Evolutionary conservation across 2,329 filamentous ascomycete species (phyloP).

Genomic region (Nemania bipapillata): DNA sequence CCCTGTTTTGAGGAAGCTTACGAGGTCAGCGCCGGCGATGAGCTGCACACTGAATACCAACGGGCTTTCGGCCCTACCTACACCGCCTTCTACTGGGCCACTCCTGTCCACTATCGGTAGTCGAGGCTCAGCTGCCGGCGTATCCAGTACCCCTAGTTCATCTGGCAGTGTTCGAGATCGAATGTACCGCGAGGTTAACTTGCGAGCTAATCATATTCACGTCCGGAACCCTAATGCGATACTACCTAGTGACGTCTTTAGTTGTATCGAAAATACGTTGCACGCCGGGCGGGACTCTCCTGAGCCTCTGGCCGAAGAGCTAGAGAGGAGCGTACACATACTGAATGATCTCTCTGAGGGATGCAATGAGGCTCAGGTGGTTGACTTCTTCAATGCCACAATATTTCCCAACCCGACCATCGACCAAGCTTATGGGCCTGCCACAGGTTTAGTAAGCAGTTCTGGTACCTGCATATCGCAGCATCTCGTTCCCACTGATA

Average conservation of each 20-base stretch:
- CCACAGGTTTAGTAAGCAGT: not conserved
- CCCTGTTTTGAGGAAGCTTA: not conserved
- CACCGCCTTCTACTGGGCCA: not conserved
- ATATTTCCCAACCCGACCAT: not conserved
- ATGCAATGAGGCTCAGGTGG: not conserved
- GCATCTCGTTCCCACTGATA: constrained; percentile 1
- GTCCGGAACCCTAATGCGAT: not conserved
- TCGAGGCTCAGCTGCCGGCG: not conserved
- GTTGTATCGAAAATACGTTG: not conserved
- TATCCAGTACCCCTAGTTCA: not conserved
- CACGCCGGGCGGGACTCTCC: not conserved
- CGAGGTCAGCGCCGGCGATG: not conserved
- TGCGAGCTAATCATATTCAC: not conserved
- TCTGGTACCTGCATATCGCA: not conserved
- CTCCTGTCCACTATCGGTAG: not conserved
- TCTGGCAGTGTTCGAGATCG: not conserved
- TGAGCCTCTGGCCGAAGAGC: not conserved
- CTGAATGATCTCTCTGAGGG: not conserved
- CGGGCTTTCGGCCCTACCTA: not conserved
- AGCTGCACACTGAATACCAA: not conserved
- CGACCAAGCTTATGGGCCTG: not conserved
- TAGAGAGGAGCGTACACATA: not conserved
- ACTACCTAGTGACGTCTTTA: not conserved
- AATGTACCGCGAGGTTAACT: not conserved
- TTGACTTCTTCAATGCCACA: not conserved